phyloP scores from a whole-genome alignment of 2,329 filamentous ascomycete species.

The Didymosphaeria variabile region DNA sequence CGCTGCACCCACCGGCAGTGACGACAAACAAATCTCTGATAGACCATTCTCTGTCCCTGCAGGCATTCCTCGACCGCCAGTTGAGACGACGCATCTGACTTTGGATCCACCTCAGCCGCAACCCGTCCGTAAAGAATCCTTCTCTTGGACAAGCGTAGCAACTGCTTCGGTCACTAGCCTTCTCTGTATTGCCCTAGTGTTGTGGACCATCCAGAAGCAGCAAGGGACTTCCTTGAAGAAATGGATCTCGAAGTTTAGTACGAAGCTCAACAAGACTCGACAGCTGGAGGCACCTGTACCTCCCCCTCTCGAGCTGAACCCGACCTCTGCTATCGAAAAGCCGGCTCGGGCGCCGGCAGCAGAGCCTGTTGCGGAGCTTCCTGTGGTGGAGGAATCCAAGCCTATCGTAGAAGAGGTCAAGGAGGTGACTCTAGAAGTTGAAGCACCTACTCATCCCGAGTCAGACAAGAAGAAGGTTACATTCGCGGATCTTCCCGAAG shows the following conservation, averaged over 20 bases:
- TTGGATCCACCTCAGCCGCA: conserved; percentile 29
- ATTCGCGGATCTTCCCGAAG: conserved; percentile 41
- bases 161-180: conserved; percentile 22
- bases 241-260: conserved; percentile 25
- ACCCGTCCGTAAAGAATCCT: conserved; percentile 2
- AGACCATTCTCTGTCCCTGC: conserved; percentile 28
- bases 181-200: conserved; percentile 23
- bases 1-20: conserved; percentile 33
- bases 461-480: conserved; percentile 45
- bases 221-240: conserved; percentile 27
- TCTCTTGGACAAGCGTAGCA: conserved; percentile 11
- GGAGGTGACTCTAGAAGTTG: conserved; percentile 13
- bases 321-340: conserved; percentile 16
- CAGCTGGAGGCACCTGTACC: conserved; percentile 23
- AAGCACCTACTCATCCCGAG: conserved; percentile 26
- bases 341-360: conserved; percentile 6
- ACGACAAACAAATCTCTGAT: conserved; percentile 27
- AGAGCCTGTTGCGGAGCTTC: conserved; percentile 11
- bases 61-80: conserved; percentile 13
- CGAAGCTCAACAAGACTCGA: conserved; percentile 21
- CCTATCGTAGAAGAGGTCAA: background rate
- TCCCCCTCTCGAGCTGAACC: conserved; percentile 16
- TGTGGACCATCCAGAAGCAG: conserved; percentile 24
- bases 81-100: conserved; percentile 18
- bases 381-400: background rate